Base-by-base conservation (phyloP, 2,329 filamentous ascomycete genomes). In the Diplodia seriata region DNA sequence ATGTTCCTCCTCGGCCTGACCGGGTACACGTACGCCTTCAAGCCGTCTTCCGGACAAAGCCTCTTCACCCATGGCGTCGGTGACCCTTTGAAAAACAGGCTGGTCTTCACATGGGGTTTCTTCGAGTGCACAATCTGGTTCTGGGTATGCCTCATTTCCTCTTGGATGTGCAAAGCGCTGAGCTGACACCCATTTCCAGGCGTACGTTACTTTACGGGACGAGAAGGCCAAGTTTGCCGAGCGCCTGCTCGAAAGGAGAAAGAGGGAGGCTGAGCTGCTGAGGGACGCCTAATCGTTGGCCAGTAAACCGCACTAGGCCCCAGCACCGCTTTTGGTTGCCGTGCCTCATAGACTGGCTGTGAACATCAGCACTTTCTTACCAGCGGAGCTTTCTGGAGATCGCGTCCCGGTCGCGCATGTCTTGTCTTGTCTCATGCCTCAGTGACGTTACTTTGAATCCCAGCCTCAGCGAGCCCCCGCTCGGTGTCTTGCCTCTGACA, bases 91-190 rank as follows among this genome's bases (percentile, higher is more conserved):
- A 93, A 94, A 82, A 97, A 96, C 76, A 87, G 92, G 62, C 82
- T 97, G 50, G 87, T 97, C 50, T 96, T 97, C 76, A 89, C 91
- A 0, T 95, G 93, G 79, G 89, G 88, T 9, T 95, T 97, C 74
- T 76, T 97, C 75, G 94, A 97, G 82, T 87, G 92, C 77, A 84
- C 92, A 72, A 86, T 86, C 70, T 97, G 93, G 92, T 93, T 97
- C 79, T 97, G 93, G 93, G 88, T 88, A 76, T 70, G 82, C 77
- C 23, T 4, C 6, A 12, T 4, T 14, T 15, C 8, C 20, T 8
- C 7, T 3, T 18, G n/a, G 20, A 1, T 2, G 50, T 5, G 36
- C 9, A 12, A 29, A 33, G 14, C 2, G 14, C 14, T 23, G 29
- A 31, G 54, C 18, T 57, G 47, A 71, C 71, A 62, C 69, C 33